A percentile compares a stretch with the other conserved stretches of the same genome.
These are phyloP conservation scores for Moringa oleifera DNA, from an alignment of 345 rosid genomes.

Conservation along the genomic window DNA sequence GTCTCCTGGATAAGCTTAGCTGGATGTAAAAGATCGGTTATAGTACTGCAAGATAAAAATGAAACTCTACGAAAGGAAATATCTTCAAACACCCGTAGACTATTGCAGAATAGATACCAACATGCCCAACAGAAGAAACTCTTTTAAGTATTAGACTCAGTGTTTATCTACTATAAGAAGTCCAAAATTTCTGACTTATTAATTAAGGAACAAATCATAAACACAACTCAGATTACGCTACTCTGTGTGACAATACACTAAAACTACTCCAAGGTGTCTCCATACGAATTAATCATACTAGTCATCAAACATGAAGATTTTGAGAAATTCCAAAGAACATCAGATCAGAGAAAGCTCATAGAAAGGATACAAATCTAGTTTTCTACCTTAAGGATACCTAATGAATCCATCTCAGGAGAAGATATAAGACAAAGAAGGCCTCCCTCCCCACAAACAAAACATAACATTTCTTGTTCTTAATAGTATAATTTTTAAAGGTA, in stretches of 20 bases:
- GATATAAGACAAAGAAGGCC: not conserved
- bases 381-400: no score
- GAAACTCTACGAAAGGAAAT: slow-evolving; percentile 4
- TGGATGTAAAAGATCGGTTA: slow-evolving; percentile 22
- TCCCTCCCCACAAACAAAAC: not conserved
- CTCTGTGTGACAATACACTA: not conserved
- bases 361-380: no score
- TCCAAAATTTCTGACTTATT: no score
- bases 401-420: not conserved
- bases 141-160: not conserved
- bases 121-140: not conserved
- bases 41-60: slow-evolving; percentile 12
- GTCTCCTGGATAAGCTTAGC: slow-evolving; percentile 32
- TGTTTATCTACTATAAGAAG: not conserved
- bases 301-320: not conserved
- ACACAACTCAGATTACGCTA: not conserved
- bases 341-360: no score
- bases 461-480: not conserved
- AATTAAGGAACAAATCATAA: not conserved
- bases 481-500: no score
- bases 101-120: slow-evolving; percentile 9
- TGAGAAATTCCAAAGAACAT: not conserved
- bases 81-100: slow-evolving; percentile 2
- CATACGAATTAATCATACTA: not conserved
- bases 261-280: not conserved